Conservation (phyloP, 1,284 basidiomycete genomes). For the Cryptococcus hybrid region DNA sequence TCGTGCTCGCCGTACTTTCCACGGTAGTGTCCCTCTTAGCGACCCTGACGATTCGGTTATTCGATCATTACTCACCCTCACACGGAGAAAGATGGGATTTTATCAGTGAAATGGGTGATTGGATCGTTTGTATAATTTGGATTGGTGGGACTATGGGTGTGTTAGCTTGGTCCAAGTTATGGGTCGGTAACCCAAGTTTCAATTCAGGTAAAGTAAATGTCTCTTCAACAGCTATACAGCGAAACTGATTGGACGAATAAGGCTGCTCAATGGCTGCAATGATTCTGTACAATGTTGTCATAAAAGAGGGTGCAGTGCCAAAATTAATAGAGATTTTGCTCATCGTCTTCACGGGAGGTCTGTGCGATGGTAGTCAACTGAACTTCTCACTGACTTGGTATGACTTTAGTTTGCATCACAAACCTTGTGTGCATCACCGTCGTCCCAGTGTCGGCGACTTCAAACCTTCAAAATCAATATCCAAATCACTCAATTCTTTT, state of each 20-base stretch:
- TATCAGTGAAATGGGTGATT: conserved; percentile 46
- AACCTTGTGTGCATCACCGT: conserved; percentile 79
- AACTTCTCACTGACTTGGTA: background rate
- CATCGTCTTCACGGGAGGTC: conserved; percentile 70
- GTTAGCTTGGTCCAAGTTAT: conserved; percentile 72
- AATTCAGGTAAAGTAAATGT: conserved; percentile 66
- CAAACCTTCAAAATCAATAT: conserved; percentile 78
- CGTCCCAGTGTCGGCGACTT: conserved; percentile 81
- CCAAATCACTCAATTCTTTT: conserved; percentile 77
- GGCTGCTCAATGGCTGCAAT: conserved; percentile 90
- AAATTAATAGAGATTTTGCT: conserved; percentile 70
- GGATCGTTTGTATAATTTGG: conserved; percentile 66
- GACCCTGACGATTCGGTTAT: conserved; percentile 74
- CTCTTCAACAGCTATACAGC: too few relatives aligned
- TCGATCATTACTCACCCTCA: conserved; percentile 56
- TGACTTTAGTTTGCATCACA: conserved; percentile 58
- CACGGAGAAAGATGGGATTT: conserved; percentile 39
- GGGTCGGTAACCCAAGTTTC: conserved; percentile 85
- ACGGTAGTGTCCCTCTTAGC: conserved; percentile 81
- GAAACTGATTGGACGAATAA: conserved; percentile 33
- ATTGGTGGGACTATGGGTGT: conserved; percentile 77
- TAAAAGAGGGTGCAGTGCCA: conserved; percentile 83
- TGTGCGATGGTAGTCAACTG: conserved; percentile 1
- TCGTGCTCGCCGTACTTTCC: conserved; percentile 61
- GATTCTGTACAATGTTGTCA: conserved; percentile 77